Evolutionary conservation across 257 asterid genomes (phyloP).

Genomic region (Solanum piurae): DNA sequence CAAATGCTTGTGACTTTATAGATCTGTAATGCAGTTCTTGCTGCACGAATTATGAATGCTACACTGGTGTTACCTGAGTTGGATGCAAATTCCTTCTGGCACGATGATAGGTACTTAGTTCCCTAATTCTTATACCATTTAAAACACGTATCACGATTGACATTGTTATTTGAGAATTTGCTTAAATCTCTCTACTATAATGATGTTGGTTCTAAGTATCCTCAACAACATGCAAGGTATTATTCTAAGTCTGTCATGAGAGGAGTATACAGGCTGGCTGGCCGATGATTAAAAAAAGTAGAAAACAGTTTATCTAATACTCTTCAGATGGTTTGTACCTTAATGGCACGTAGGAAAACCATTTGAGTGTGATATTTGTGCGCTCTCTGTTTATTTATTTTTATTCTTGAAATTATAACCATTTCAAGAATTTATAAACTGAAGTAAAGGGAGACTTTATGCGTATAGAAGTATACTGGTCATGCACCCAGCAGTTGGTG

Average conservation of each 20-base stretch:
- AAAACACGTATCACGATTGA: background rate
- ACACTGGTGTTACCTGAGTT: constrained; percentile 94
- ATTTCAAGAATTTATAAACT: background rate
- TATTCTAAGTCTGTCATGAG: background rate
- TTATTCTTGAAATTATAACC: background rate
- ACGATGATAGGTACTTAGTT: constrained; percentile 70
- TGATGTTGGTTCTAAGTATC: background rate
- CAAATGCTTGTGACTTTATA: constrained; percentile 27
- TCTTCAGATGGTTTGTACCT: background rate
- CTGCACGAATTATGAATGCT: constrained; percentile 97
- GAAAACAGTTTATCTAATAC: background rate
- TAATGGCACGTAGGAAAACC: background rate
- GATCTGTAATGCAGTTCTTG: constrained; percentile 97
- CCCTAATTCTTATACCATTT: background rate
- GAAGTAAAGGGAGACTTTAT: background rate
- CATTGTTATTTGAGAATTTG: constrained; percentile 4
- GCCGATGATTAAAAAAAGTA: background rate
- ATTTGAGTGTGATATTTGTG: background rate
- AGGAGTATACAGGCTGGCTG: background rate
- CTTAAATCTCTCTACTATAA: background rate
- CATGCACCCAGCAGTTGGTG: background rate
- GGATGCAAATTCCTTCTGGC: constrained; percentile 98
- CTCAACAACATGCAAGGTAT: background rate
- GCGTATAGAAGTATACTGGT: background rate
- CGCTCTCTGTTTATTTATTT: background rate